Evolutionary conservation across 352 stramenopile genomes (phyloP), one percentile per base, ranked within the genome.

Genomic region (Phytophthora meadii): DNA sequence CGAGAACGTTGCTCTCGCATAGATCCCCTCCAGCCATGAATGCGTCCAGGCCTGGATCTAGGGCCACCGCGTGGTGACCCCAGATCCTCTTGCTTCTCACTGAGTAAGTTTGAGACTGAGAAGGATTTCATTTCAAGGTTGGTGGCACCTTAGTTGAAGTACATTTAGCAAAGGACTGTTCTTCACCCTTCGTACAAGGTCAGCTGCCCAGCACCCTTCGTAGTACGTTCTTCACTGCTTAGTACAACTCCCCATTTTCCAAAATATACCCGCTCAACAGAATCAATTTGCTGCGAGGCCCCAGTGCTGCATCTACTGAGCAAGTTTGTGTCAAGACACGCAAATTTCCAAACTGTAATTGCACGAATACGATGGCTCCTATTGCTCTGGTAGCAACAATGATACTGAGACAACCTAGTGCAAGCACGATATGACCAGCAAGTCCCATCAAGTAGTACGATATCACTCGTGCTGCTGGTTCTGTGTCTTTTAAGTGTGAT

Each of bases 401-500:
- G 32, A 55, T 65, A 10, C 4, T 22, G 3, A 70, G 30, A 19
- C 62, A 61, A n/a, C 68, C 63, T 22, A 70, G 12, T 4, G 66
- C 68, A 3, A 76, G 59, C 12, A 62, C 46, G 5, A 61, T 42
- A 22, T 76, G 68, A 0, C 68, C 62, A 2, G 36, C 32, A 2
- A 76, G 30, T 10, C 63, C 57, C 57, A 62, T 63, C n/a, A 66
- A 9, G 14, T 73, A 76, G 42, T 67, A 40, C 0, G 52, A 70
- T 1, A 66, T 53, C 1, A 69, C 25, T 42, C 65, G 28, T 15
- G 57, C 63, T 1, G 14, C 52, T 27, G 34, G n/a, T 11, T 61
- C 17, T 2, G 56, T 62, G 5, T 69, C 41, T 1, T 49, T 48
- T 9, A 75, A 25, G 19, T 34, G 45, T 2, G 62, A 65, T 19